phyloP scores from a whole-genome alignment of 2,329 filamentous ascomycete species.

The Aspergillus sojae region DNA sequence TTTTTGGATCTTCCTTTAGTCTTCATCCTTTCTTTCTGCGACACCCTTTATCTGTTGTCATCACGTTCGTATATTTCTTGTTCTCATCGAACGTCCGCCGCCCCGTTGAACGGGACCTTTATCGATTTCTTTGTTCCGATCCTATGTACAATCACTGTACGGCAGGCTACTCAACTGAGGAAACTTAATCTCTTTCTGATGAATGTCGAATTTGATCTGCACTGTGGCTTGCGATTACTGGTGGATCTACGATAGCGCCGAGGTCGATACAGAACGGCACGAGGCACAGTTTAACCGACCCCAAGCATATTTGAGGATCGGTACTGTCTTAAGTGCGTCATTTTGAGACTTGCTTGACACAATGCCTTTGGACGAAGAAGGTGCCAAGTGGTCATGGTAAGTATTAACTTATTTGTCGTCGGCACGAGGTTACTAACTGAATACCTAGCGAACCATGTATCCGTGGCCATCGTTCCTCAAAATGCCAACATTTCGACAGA shows the following conservation, averaged over 20 bases:
- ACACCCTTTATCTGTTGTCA: too few relatives aligned
- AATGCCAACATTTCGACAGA: slow-evolving; percentile 52
- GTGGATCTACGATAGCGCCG: not conserved
- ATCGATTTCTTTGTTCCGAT: not conserved
- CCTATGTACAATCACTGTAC: not conserved
- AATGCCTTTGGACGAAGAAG: slow-evolving; percentile 50
- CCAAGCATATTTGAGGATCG: not conserved
- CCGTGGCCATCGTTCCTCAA: slow-evolving; percentile 52
- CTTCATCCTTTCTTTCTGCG: not conserved
- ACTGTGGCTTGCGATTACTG: not conserved
- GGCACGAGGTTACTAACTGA: not conserved
- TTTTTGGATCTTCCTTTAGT: not conserved
- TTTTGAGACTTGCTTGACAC: slow-evolving; percentile 9
- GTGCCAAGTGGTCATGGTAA: slow-evolving; percentile 51
- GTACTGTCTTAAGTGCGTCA: not conserved
- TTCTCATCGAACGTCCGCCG: not conserved
- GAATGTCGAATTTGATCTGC: not conserved
- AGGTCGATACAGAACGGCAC: not conserved
- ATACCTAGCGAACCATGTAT: slow-evolving; percentile 49
- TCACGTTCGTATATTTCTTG: not conserved
- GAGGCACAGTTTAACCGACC: not conserved
- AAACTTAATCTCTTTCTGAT: not conserved
- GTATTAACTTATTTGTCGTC: slow-evolving; percentile 8
- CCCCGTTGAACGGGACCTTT: not conserved
- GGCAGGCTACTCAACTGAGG: not conserved